Base-by-base conservation (phyloP, 2,329 filamentous ascomycete genomes). In the Diaporthe citriasiana region DNA sequence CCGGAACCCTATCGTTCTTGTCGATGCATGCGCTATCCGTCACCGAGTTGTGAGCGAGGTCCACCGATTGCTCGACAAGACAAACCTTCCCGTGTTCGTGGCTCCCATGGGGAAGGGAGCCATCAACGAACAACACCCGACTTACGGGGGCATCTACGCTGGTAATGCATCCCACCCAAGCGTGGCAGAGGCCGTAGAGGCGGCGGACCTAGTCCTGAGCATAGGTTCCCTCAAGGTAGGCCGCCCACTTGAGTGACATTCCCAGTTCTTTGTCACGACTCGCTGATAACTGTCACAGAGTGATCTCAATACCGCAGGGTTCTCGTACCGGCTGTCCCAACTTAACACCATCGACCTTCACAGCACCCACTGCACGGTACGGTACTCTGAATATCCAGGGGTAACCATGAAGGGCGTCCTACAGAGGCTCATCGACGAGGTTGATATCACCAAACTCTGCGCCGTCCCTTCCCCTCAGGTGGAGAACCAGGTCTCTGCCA, bases 71-170 rank as follows among this genome's bases (percentile, higher is more conserved):
- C 85, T 97, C 69, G 87, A 92, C 75, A 94, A 92, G 82, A 94
- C 94, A 0, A 87, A 90, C 5, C 85, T 97, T 10, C 95, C 95
- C 6, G 93, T 94, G 0, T 97, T 97, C 78, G 93, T 95, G n/a
- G 93, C 94, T 0, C 94, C 95, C 3, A 97, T 97, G 93, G 95
- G 95, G 60, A 97, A 97, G 84, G 90, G 94, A 25, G 93, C 93
- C 27, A 89, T 98, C 60, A 89, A 97, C 79, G 95, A 98, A 82
- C 89, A 89, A 2, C 88, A 93, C 60, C 85, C 88, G n/a, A 93
- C 90, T 79, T 97, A 93, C 78, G 93, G 93, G 30, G 95, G 95
- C 76, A 93, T 97, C 7, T 97, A 97, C 81, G 93, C 93, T 12
- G 95, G 95, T n/a, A 89, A 89, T 74, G 94, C 93, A 47, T 95